Percentiles rank a stretch among this genome's conserved stretches.
Conservation (phyloP, 2,329 filamentous ascomycete species). For the Aspergillus sclerotialis region DNA sequence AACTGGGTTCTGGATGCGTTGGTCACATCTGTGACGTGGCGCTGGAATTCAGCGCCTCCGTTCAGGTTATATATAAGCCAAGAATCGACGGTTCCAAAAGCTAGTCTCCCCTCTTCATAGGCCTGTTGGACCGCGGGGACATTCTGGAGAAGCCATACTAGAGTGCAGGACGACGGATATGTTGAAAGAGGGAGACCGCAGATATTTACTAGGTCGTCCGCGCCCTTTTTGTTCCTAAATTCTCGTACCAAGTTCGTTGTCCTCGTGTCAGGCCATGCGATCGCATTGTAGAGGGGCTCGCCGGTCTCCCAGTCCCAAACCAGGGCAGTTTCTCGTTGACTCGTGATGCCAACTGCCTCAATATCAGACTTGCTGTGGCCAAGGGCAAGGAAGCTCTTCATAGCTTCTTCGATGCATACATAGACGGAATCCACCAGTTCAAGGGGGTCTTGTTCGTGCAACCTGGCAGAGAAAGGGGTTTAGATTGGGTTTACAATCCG, state of each 20-base stretch:
- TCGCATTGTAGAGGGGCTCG: slow-evolving; percentile 72
- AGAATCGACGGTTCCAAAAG: slow-evolving; percentile 81
- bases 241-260: slow-evolving; percentile 70
- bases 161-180: slow-evolving; percentile 79
- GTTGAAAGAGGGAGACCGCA: slow-evolving; percentile 82
- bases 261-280: slow-evolving; percentile 86
- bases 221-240: slow-evolving; percentile 60
- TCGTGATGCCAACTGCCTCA: slow-evolving; percentile 75
- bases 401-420: slow-evolving; percentile 70
- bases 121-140: slow-evolving; percentile 61
- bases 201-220: slow-evolving; percentile 61
- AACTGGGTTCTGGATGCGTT: slow-evolving; percentile 93
- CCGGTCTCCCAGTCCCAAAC: slow-evolving; percentile 79
- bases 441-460: slow-evolving; percentile 81
- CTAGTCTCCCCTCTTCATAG: slow-evolving; percentile 67
- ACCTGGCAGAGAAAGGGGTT: slow-evolving; percentile 45
- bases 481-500: not conserved
- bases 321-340: slow-evolving; percentile 81
- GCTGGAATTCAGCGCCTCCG: slow-evolving; percentile 58
- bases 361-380: slow-evolving; percentile 64
- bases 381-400: slow-evolving; percentile 61
- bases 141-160: slow-evolving; percentile 74
- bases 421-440: slow-evolving; percentile 71
- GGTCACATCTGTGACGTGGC: slow-evolving; percentile 77
- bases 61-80: slow-evolving; percentile 82